These are phyloP conservation scores for Penicillium frequentans DNA, from an alignment of 2,329 filamentous ascomycete genomes.

Conservation along the genomic window DNA sequence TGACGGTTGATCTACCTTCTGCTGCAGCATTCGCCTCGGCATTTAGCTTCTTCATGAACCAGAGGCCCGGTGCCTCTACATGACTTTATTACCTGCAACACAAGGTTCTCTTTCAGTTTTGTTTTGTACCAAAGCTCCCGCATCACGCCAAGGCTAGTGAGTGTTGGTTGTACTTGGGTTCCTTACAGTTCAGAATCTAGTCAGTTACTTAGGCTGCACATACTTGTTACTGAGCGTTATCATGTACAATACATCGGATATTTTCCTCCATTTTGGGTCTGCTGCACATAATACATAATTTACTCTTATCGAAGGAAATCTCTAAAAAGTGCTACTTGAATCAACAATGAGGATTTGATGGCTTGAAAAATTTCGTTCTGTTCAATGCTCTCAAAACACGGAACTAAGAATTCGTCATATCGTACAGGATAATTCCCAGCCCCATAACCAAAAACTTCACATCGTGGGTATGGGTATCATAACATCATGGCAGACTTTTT, in stretches of 20 bases:
- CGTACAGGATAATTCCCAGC: constrained; percentile 83
- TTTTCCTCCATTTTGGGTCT: neutral
- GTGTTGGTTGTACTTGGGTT: neutral
- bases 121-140: neutral
- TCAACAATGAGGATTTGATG: neutral
- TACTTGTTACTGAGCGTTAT: neutral
- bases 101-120: neutral
- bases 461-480: constrained; percentile 9
- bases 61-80: neutral
- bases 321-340: neutral
- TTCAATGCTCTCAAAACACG: constrained; percentile 3
- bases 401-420: constrained; percentile 38
- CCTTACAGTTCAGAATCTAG: neutral
- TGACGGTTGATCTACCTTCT: constrained; percentile 14
- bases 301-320: no score
- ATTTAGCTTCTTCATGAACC: neutral
- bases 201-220: neutral
- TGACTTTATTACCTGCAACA: neutral
- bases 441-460: constrained; percentile 61
- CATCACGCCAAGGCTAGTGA: neutral
- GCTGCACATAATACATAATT: neutral
- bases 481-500: constrained; percentile 9
- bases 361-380: neutral
- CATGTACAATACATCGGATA: constrained; percentile 4
- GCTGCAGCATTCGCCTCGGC: neutral